These are phyloP conservation scores for Blastobotrys persicus DNA, from an alignment of 1,139 yeast genomes.

Conservation along the genomic window DNA sequence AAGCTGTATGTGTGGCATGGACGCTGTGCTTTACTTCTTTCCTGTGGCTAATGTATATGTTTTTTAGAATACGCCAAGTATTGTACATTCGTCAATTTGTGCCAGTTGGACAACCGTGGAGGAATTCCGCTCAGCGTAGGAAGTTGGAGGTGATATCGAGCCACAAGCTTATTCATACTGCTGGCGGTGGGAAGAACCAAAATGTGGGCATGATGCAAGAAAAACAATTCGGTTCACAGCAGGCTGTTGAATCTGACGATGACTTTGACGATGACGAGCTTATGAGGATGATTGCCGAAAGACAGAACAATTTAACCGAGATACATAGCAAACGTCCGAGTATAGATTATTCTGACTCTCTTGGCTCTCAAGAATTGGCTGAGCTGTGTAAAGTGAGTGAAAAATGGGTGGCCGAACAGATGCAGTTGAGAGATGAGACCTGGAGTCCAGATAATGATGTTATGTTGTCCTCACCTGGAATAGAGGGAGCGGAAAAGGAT, in stretches of 20 bases:
- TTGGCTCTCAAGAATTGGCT: background rate
- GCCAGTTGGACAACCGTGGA: background rate
- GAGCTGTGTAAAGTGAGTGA: background rate
- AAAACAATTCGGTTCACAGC: conserved; percentile 3
- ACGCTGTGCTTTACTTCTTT: background rate
- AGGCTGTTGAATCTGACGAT: conserved; percentile 1
- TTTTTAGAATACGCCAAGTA: background rate
- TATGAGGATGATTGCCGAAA: conserved; percentile 1
- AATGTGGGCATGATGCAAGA: conserved; percentile 6
- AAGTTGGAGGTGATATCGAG: background rate
- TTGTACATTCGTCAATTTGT: background rate
- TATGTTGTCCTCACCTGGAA: background rate
- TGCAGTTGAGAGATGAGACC: background rate
- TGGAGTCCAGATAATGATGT: background rate
- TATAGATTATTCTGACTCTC: conserved; percentile 1
- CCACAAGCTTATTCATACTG: background rate
- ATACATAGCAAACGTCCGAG: background rate
- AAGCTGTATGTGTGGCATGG: background rate
- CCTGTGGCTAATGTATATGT: background rate
- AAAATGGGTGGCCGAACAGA: background rate
- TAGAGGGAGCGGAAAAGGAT: background rate
- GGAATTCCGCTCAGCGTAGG: background rate
- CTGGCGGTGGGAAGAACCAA: conserved; percentile 4
- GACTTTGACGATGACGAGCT: conserved; percentile 1
- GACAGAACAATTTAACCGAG: background rate